These are phyloP conservation scores for Botrytis fragariae DNA, from an alignment of 2,329 filamentous ascomycete species.

Conservation along the genomic window DNA sequence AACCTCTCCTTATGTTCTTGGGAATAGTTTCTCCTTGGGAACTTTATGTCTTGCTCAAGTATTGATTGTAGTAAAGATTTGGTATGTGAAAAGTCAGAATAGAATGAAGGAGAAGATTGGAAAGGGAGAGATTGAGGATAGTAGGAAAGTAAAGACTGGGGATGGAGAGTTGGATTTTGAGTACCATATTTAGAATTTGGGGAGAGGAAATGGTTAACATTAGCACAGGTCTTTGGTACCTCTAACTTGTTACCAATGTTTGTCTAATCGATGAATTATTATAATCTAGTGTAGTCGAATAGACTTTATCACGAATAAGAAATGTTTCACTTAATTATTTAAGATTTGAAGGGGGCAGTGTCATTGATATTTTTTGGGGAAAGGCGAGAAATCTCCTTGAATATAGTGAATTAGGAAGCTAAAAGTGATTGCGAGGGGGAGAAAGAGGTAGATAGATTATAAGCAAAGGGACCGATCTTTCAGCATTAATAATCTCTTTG, in stretches of 20 bases:
- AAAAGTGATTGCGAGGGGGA: not conserved
- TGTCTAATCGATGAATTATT: not conserved
- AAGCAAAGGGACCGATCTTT: not conserved
- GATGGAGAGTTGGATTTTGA: slow-evolving; percentile 49
- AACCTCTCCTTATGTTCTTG: slow-evolving; percentile 29
- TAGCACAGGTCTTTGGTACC: not conserved
- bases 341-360: not conserved
- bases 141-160: slow-evolving; percentile 46
- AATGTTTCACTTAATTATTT: not conserved
- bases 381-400: not conserved
- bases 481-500: not conserved
- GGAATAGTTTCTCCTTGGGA: slow-evolving; percentile 30
- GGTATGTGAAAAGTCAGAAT: slow-evolving; percentile 46
- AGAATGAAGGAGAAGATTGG: slow-evolving; percentile 41
- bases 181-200: slow-evolving; percentile 41
- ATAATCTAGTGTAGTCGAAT: not conserved
- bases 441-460: not conserved
- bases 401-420: not conserved
- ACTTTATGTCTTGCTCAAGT: slow-evolving; percentile 27
- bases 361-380: not conserved
- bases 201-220: not conserved
- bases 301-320: not conserved
- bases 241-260: not conserved
- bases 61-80: slow-evolving; percentile 42
- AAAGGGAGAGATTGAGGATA: slow-evolving; percentile 45